Base-by-base conservation (phyloP, 805 yeast genomes). In the Sporopachydermia quercuum region DNA sequence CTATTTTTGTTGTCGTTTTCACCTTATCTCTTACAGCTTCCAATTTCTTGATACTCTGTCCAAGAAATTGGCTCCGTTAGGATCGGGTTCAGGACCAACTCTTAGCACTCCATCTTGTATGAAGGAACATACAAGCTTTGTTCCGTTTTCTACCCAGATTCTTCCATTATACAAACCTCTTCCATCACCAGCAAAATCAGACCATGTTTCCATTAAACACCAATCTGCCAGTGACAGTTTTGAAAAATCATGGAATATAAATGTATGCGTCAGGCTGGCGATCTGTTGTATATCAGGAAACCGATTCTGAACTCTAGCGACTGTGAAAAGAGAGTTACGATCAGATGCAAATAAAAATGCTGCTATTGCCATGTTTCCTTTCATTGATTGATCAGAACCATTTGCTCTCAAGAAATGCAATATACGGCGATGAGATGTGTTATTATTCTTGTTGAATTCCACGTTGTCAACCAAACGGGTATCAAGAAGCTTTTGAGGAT, bases 321-420 rank as follows among this genome's bases (percentile, higher is more conserved):
- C 38, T 4, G 58, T 54, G 42, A 54, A 54, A 37, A 54, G 45
- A 40, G 59, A 54, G 48, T 54, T 54, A 16, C 58, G 43, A 30
- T 54, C 59, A 3, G 58, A 54, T n/a, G 53, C 46, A 37, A 52
- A 54, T 18, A 54, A 38, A 37, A 54, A 36, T n/a, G 55, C 52
- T 1, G 58, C 52, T n/a, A 54, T 49, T 23, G 49, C 54, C 15
- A 54, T 38, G 43, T 54, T 51, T 15, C 45, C 41, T 39, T 40
- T 39, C 19, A 43, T 42, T 34, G 34, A 36, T 1, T 46, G 39
- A 18, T 51, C 49, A 34, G 18, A 17, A 37, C 46, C 42, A 16
- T 43, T 46, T 16, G 53, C 46, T 18, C 47, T 42, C 42, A 50
- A 47, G 37, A 45, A 50, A 45, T 54, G 54, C 27, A 51, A 39